Evolutionary conservation across 805 yeast genomes (phyloP), one percentile per base, ranked within the genome.

Genomic region (Candida alai): DNA sequence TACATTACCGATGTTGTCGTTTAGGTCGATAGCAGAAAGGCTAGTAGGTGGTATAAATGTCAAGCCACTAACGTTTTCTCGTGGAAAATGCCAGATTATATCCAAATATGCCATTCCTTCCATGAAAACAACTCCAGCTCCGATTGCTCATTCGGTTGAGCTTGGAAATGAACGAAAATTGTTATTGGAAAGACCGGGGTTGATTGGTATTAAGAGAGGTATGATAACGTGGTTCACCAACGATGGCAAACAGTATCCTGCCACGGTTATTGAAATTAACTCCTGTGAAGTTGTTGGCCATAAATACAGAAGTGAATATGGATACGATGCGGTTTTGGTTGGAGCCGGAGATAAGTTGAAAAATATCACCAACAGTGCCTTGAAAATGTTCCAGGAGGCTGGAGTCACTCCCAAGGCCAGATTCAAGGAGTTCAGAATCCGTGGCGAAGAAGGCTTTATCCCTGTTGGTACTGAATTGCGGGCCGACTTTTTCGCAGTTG

Each of bases 261-360:
- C 94, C 31, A 93, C 98, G 4, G 84, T 93, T 6, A 65, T 93
- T 25, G 94, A 88, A 54, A 74, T 93, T 40, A 84, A 88, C 56
- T 77, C 89, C 36, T 85, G 86, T 43, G 97, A 93, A 64, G 97
- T 93, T 12, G 61, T 82, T 12, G 72, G 74, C 52, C 77, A 76
- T 49, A 84, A 83, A 55, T 82, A 90, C 3, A 50, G 69, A 19
- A 78, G 72, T n/a, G 68, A 72, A 20, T 80, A 86, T 49, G 96
- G 97, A 3, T 85, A 85, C 60, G 71, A 66, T 51, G 90, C 96
- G 0, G 90, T 88, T 11, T 85, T 86, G 60, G 69, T 93, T 26
- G 98, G 97, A 10, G 84, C 76, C 43, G 90, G 95, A 18, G 73
- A 74, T 46, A 78, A 78, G 49, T 65, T 76, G 37, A 70, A 76